A percentile compares a stretch with the other conserved stretches of the same genome.
phyloP scores from a whole-genome alignment of 169 alveolate species.

The Ichthyophthirius multifiliis region DNA sequence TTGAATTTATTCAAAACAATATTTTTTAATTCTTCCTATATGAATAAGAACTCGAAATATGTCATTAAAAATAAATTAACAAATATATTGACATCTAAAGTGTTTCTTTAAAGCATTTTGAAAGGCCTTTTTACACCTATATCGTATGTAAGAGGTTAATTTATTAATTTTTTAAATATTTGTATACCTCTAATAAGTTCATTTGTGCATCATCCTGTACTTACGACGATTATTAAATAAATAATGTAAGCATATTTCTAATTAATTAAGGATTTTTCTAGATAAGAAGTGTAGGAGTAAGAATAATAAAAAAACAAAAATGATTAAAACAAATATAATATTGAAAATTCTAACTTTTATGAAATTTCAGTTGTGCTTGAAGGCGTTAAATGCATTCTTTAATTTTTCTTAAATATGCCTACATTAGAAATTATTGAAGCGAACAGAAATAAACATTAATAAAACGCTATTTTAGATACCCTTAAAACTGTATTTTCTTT shows the following conservation, averaged over 20 bases:
- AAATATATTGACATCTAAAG: constrained; percentile 5
- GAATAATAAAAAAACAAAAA: constrained; percentile 4
- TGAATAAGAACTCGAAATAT: constrained; percentile 1
- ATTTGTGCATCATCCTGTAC: neutral
- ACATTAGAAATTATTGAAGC: neutral
- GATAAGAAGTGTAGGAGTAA: neutral
- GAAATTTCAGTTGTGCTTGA: constrained; percentile 24
- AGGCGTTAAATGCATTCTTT: constrained; percentile 29
- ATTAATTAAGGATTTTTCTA: constrained; percentile 14
- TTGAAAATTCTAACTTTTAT: constrained; percentile 24
- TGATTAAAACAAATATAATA: constrained; percentile 2
- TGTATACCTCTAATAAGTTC: constrained; percentile 26
- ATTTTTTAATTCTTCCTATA: constrained; percentile 28
- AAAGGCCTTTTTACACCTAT: constrained; percentile 36
- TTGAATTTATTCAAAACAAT: constrained; percentile 36
- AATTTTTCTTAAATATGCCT: neutral
- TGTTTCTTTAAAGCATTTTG: constrained; percentile 27
- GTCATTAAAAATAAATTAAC: constrained; percentile 1
- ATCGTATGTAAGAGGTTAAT: constrained; percentile 29
- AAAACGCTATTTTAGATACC: neutral
- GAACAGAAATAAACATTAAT: neutral
- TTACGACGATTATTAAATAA: constrained; percentile 18
- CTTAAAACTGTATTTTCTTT: neutral
- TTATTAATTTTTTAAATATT: constrained; percentile 21
- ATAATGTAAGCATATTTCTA: constrained; percentile 19